These are phyloP conservation scores for Persicaria tinctoria DNA, from an alignment of 148 eudicot genomes.

Conservation along the genomic window DNA sequence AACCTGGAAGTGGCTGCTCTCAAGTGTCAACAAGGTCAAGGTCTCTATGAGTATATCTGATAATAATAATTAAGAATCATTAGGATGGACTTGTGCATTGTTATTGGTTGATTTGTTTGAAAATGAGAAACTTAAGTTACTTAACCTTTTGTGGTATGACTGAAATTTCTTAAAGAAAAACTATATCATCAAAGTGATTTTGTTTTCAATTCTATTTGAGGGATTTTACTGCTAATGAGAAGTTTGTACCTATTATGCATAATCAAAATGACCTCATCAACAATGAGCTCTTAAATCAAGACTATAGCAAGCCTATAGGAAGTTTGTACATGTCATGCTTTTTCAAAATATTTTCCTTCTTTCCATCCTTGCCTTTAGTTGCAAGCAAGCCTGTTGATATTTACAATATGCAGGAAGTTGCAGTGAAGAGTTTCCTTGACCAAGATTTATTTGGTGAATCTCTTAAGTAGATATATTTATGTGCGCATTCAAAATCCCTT, in stretches of 20 bases:
- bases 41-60: neutral
- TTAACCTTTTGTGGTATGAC: neutral
- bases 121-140: neutral
- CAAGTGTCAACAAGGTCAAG: no score
- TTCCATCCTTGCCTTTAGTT: neutral
- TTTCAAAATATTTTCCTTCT: neutral
- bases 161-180: no score
- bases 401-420: conserved; percentile 70
- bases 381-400: neutral
- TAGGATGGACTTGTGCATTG: neutral
- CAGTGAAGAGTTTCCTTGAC: conserved; percentile 86
- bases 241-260: neutral
- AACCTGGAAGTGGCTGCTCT: neutral
- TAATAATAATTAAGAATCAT: neutral
- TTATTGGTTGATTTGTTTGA: neutral
- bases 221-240: neutral
- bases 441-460: conserved; percentile 71
- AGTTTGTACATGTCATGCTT: neutral
- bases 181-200: neutral
- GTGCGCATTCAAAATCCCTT: no score
- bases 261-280: neutral
- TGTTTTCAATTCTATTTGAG: neutral
- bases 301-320: neutral
- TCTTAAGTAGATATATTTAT: conserved; percentile 21
- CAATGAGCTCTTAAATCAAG: neutral